Conservation (phyloP, 768 basidiomycete genomes). For the Mycena vitilis region DNA sequence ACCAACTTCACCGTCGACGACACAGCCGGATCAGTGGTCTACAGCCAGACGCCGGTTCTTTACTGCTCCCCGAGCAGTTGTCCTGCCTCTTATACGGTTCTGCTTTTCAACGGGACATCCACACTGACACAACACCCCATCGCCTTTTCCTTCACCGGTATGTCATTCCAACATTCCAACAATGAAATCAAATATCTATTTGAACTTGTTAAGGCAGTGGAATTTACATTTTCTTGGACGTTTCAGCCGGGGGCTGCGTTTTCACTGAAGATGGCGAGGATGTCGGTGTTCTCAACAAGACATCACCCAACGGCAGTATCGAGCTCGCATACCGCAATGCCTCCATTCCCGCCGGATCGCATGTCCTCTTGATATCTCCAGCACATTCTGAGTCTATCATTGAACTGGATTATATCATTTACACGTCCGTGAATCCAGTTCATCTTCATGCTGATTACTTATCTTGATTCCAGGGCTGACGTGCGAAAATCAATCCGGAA, state of each 20-base stretch:
- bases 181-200: neutral
- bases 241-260: neutral
- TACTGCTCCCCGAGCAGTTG: conserved; percentile 9
- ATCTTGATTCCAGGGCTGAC: neutral
- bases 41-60: neutral
- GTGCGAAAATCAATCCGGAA: neutral
- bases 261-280: conserved; percentile 17
- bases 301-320: neutral
- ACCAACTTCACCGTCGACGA: conserved; percentile 29
- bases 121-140: conserved; percentile 16
- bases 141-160: conserved; percentile 26
- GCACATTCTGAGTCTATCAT: neutral
- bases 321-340: conserved; percentile 23
- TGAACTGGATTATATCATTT: conserved; percentile 20
- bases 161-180: neutral
- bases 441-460: too few relatives aligned
- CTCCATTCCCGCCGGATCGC: conserved; percentile 4
- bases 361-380: conserved; percentile 17
- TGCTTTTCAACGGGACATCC: conserved; percentile 20
- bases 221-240: conserved; percentile 14
- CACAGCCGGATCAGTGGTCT: neutral
- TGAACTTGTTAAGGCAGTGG: conserved; percentile 9
- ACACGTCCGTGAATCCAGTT: conserved; percentile 3
- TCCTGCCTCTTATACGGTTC: neutral
- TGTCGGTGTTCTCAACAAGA: conserved; percentile 7